Conservation (phyloP, 768 basidiomycete species). For the Pulveroboletus sp. region DNA sequence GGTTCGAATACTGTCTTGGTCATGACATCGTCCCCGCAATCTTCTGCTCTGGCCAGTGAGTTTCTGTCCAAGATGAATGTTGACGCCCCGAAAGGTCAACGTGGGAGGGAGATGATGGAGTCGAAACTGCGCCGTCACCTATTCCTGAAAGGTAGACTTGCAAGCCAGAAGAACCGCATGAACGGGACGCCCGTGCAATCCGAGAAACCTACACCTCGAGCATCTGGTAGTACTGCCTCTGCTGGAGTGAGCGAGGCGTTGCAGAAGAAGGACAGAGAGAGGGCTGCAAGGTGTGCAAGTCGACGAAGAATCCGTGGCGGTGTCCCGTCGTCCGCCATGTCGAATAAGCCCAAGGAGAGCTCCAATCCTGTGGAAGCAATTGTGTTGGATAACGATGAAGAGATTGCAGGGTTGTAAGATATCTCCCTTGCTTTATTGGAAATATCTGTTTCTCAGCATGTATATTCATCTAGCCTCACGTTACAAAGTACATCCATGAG, state of each 20-base stretch:
- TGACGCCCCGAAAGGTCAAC: constrained; percentile 51
- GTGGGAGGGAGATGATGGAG: constrained; percentile 78
- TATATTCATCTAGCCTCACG: constrained; percentile 13
- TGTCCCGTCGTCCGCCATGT: constrained; percentile 31
- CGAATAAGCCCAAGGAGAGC: neutral
- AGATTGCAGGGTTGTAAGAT: constrained; percentile 57
- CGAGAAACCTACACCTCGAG: constrained; percentile 12
- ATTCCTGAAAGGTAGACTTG: constrained; percentile 67
- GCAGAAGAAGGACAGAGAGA: constrained; percentile 69
- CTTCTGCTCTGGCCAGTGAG: constrained; percentile 69
- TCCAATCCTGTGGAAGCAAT: neutral
- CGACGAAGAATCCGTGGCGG: constrained; percentile 78
- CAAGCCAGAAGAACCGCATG: constrained; percentile 22
- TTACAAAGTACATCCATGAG: constrained; percentile 11
- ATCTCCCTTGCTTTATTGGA: neutral
- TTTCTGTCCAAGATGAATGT: constrained; percentile 66
- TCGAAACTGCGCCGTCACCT: constrained; percentile 67
- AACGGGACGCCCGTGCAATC: neutral
- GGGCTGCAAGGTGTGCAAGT: constrained; percentile 53
- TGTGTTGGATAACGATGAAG: constrained; percentile 27
- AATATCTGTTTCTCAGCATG: neutral
- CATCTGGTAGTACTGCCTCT: constrained; percentile 5
- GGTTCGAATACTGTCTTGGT: constrained; percentile 77
- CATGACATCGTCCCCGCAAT: constrained; percentile 80
- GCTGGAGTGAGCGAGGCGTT: constrained; percentile 62